Conservation (phyloP, 1,284 basidiomycete species). For the Puccinia polysora region DNA sequence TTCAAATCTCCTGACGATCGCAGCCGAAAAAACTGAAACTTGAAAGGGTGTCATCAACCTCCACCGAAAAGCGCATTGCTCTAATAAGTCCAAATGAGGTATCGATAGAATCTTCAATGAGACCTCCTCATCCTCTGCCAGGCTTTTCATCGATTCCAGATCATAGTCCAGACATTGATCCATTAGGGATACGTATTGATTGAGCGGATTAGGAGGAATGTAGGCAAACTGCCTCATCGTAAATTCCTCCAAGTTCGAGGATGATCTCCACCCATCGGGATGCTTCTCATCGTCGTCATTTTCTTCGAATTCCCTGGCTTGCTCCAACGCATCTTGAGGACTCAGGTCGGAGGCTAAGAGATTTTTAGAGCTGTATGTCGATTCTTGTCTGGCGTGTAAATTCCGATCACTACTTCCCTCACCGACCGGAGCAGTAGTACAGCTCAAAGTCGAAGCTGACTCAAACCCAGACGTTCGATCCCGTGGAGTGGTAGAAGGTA, state of each 20-base stretch:
- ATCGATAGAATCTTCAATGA: constrained; percentile 85
- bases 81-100: constrained; percentile 73
- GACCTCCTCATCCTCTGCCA: constrained; percentile 93
- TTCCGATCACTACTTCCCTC: constrained; percentile 12
- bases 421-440: background rate
- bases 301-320: constrained; percentile 12
- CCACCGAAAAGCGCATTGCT: constrained; percentile 84
- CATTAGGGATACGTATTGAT: constrained; percentile 76
- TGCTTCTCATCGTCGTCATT: background rate
- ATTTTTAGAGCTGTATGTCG: constrained; percentile 14
- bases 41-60: constrained; percentile 75
- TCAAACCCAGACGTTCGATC: constrained; percentile 21
- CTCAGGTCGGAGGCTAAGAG: background rate
- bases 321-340: constrained; percentile 14
- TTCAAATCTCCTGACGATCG: constrained; percentile 82
- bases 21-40: constrained; percentile 73
- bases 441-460: background rate
- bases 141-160: constrained; percentile 79
- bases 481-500: constrained; percentile 4
- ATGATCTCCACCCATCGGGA: constrained; percentile 16
- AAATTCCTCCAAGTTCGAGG: constrained; percentile 7
- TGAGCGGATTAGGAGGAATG: constrained; percentile 81
- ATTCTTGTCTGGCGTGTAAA: constrained; percentile 23
- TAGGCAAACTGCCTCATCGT: constrained; percentile 60
- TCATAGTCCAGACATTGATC: constrained; percentile 79